A percentile compares a stretch with the other conserved stretches of the same genome.
These are phyloP conservation scores for Magnaporthiopsis rhizophila DNA, from an alignment of 2,329 filamentous ascomycete genomes.

Conservation along the genomic window DNA sequence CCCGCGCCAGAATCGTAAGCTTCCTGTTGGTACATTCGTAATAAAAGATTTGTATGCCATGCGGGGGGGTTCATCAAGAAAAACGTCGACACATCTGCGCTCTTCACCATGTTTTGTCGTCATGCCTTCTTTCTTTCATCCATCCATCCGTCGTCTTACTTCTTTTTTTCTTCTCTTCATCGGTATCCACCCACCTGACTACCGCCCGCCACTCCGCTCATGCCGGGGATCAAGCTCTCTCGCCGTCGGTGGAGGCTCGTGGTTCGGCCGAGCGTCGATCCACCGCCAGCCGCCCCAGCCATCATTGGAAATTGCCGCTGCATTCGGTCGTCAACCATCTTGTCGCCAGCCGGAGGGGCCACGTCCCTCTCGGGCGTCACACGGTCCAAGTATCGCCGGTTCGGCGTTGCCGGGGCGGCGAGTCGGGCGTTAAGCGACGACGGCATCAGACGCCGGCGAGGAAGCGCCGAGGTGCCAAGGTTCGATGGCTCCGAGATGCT, in stretches of 20 bases:
- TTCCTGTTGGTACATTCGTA: not conserved
- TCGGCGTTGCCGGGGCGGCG: conserved; percentile 26
- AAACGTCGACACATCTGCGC: not conserved
- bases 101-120: not conserved
- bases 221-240: conserved; percentile 31
- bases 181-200: conserved; percentile 35
- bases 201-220: conserved; percentile 19
- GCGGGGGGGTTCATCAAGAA: not conserved
- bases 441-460: conserved; percentile 44
- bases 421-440: conserved; percentile 41
- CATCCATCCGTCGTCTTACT: not conserved
- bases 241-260: conserved; percentile 38
- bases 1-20: not conserved
- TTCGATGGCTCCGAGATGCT: not conserved
- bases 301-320: conserved; percentile 37
- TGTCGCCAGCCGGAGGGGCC: conserved; percentile 26
- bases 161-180: conserved; percentile 16
- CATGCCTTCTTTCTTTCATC: not conserved
- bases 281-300: conserved; percentile 18
- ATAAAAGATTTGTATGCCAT: not conserved
- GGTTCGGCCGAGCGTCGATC: conserved; percentile 32
- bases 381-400: conserved; percentile 43
- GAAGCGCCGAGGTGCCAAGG: conserved; percentile 36
- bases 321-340: conserved; percentile 29
- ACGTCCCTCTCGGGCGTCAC: conserved; percentile 32